phyloP scores from a whole-genome alignment of 805 yeast genomes.

The Blastobotrys mokoenaii region DNA sequence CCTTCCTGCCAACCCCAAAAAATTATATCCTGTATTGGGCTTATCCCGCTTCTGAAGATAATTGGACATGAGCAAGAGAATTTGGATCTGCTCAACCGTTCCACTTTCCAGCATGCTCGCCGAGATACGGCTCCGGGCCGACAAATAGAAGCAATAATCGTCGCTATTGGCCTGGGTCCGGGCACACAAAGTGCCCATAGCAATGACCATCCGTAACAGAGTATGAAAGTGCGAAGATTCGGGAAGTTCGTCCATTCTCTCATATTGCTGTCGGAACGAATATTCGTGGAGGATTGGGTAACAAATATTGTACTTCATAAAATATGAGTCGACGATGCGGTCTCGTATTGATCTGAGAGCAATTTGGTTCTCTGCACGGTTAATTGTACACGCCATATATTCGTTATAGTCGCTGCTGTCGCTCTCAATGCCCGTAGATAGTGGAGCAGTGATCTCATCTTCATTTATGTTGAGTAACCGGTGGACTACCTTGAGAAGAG shows the following conservation, averaged over 20 bases:
- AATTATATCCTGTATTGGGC: constrained; percentile 56
- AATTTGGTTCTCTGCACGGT: constrained; percentile 23
- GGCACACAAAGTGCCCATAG: constrained; percentile 52
- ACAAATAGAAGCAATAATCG: constrained; percentile 40
- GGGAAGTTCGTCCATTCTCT: constrained; percentile 33
- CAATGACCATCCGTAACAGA: constrained; percentile 44
- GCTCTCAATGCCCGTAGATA: constrained; percentile 9
- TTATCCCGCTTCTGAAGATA: constrained; percentile 51
- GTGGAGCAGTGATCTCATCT: constrained; percentile 1
- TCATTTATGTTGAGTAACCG: constrained; percentile 1
- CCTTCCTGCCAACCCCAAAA: constrained; percentile 49
- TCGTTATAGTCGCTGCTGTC: constrained; percentile 13
- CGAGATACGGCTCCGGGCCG: constrained; percentile 38
- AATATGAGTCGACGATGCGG: constrained; percentile 37
- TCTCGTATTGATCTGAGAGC: constrained; percentile 12
- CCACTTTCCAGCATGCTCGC: constrained; percentile 48
- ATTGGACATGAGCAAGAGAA: constrained; percentile 39
- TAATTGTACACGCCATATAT: background rate
- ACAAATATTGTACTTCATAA: constrained; percentile 45
- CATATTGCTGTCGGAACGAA: constrained; percentile 37
- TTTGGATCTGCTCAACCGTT: constrained; percentile 33
- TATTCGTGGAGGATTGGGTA: constrained; percentile 47
- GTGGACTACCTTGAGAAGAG: constrained; percentile 5
- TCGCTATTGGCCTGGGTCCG: constrained; percentile 40
- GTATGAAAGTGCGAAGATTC: constrained; percentile 39